These are phyloP conservation scores for Aspergillus carbonarius DNA, from an alignment of 2,329 filamentous ascomycete species.

Conservation along the genomic window DNA sequence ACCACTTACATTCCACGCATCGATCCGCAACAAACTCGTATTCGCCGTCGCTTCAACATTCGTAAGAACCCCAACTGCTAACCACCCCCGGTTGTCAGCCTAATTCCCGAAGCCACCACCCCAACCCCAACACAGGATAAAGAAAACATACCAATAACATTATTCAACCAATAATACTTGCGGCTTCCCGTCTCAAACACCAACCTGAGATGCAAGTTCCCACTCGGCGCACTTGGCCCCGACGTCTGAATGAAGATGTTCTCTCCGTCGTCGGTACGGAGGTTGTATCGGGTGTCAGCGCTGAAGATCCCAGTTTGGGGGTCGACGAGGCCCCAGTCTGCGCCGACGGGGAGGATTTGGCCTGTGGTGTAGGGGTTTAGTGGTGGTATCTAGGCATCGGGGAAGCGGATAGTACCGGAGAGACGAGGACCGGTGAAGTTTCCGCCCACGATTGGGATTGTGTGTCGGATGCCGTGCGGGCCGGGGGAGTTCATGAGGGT, in stretches of 20 bases:
- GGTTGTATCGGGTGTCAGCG: constrained; percentile 29
- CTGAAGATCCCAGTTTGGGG: constrained; percentile 25
- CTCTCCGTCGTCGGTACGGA: constrained; percentile 26
- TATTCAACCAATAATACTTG: constrained; percentile 31
- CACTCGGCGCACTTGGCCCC: constrained; percentile 19
- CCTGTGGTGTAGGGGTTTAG: constrained; percentile 7
- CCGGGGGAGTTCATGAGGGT: constrained; percentile 18
- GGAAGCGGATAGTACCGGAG: constrained; percentile 10
- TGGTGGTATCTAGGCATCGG: no score
- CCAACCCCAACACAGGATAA: no score
- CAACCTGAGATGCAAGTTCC: constrained; percentile 23
- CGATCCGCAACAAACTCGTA: constrained; percentile 19
- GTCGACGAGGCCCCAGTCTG: constrained; percentile 26
- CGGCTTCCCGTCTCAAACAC: constrained; percentile 24
- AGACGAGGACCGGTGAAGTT: constrained; percentile 28
- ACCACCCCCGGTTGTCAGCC: no score
- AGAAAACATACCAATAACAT: constrained; percentile 23
- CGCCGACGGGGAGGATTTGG: constrained; percentile 25
- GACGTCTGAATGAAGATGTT: constrained; percentile 26
- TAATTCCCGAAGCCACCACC: no score
- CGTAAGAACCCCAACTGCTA: constrained; percentile 25
- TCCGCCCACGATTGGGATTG: constrained; percentile 29
- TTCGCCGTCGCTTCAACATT: constrained; percentile 8
- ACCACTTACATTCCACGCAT: constrained; percentile 29
- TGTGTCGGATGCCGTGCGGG: constrained; percentile 21